phyloP scores from a whole-genome alignment of 345 rosid species.

The Eucalyptus tenuipes region DNA sequence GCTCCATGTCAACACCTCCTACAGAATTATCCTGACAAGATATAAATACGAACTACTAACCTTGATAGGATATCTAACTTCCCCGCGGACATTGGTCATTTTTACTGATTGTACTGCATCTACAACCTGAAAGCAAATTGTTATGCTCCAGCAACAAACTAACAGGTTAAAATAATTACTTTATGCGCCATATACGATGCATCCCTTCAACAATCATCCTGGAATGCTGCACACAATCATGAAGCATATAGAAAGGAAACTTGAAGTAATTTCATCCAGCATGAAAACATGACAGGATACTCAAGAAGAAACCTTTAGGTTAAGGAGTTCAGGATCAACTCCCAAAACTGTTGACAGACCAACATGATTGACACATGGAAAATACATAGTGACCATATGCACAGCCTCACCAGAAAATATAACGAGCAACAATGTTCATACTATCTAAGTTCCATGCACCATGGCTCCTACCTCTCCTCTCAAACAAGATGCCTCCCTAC shows the following conservation, averaged over 20 bases:
- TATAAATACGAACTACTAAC: constrained; percentile 7
- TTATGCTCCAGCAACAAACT: not conserved
- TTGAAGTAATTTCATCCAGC: not conserved
- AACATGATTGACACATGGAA: not conserved
- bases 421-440: not conserved
- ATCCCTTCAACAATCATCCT: not conserved
- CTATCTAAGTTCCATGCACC: not conserved
- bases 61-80: constrained; percentile 91
- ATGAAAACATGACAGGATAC: not conserved
- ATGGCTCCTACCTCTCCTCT: not conserved
- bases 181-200: not conserved
- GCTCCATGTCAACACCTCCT: not conserved
- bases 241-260: not conserved
- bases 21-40: not conserved
- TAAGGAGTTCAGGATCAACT: not conserved
- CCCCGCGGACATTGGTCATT: constrained; percentile 88
- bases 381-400: not conserved
- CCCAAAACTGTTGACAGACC: not conserved
- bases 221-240: not conserved
- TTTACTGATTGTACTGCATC: constrained; percentile 79
- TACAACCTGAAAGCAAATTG: constrained; percentile 40
- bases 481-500: not conserved
- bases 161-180: not conserved
- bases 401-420: not conserved
- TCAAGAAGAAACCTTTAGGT: not conserved